phyloP scores from a whole-genome alignment of 441 rosid species.

The Croton setiger region DNA sequence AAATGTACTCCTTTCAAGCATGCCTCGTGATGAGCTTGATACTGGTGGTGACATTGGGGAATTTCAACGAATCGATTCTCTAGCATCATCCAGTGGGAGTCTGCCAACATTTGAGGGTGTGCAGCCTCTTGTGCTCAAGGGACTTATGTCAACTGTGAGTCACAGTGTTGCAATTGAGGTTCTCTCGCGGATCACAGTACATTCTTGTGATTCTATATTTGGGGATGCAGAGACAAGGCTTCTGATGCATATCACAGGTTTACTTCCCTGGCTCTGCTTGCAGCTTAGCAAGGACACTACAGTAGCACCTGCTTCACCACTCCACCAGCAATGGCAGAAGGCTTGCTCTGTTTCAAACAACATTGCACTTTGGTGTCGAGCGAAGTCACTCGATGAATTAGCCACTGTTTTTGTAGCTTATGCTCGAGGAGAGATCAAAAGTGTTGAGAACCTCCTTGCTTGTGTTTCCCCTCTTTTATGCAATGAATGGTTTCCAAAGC shows the following conservation, averaged over 20 bases:
- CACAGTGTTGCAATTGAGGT: constrained; percentile 90
- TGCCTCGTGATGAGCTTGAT: constrained; percentile 91
- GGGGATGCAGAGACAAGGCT: constrained; percentile 95
- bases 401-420: constrained; percentile 73
- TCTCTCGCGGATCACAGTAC: constrained; percentile 80
- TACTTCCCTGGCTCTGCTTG: constrained; percentile 99
- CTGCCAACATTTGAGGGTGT: constrained; percentile 93
- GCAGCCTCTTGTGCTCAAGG: constrained; percentile 97
- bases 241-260: constrained; percentile 91
- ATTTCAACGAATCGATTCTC: constrained; percentile 63
- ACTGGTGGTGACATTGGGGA: constrained; percentile 50
- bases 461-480: constrained; percentile 84
- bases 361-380: constrained; percentile 83
- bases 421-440: constrained; percentile 73
- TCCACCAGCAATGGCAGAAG: constrained; percentile 84
- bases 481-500: constrained; percentile 96
- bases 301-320: constrained; percentile 60
- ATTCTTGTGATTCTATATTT: constrained; percentile 91
- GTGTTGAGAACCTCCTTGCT: constrained; percentile 76
- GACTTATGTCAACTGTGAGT: constrained; percentile 90
- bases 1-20: constrained; percentile 95
- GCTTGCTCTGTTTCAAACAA: constrained; percentile 87
- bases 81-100: constrained; percentile 65
- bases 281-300: constrained; percentile 78
- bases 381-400: constrained; percentile 71